These are phyloP conservation scores for Mycena belliarum DNA, from an alignment of 768 basidiomycete genomes.

Conservation along the genomic window DNA sequence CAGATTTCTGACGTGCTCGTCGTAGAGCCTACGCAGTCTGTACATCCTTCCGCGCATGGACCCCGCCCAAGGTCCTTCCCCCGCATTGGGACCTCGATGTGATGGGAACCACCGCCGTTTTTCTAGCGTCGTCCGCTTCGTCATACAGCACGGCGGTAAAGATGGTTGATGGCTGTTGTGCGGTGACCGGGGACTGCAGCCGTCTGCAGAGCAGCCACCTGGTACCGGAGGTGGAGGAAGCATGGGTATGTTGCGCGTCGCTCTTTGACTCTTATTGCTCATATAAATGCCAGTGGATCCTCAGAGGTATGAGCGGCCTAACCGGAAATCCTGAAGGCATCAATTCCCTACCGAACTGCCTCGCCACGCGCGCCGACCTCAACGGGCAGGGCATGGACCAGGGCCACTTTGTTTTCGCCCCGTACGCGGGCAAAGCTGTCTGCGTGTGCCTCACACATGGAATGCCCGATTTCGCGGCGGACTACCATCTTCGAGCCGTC, in stretches of 20 bases:
- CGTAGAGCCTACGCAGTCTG: constrained; percentile 2
- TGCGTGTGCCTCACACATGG: background rate
- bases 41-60: constrained; percentile 6
- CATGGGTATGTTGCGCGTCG: background rate
- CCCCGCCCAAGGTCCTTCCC: background rate
- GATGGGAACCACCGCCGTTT: background rate
- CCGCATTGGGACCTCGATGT: background rate
- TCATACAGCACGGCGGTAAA: background rate
- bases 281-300: constrained; percentile 5
- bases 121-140: background rate
- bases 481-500: constrained; percentile 7
- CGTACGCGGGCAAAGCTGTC: background rate
- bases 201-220: constrained; percentile 1
- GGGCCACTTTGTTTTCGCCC: constrained; percentile 7
- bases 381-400: background rate
- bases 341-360: constrained; percentile 4
- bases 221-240: background rate
- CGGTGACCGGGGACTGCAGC: constrained; percentile 1
- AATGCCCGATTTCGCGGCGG: constrained; percentile 5
- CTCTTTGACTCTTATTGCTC: background rate
- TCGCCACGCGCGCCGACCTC: constrained; percentile 11
- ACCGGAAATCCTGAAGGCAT: background rate
- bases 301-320: background rate
- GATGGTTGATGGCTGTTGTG: background rate
- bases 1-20: background rate